A percentile compares a stretch with the other conserved stretches of the same genome.
These are phyloP conservation scores for Escallonia herrerae DNA, from an alignment of 129 eudicot genomes.

Conservation along the genomic window DNA sequence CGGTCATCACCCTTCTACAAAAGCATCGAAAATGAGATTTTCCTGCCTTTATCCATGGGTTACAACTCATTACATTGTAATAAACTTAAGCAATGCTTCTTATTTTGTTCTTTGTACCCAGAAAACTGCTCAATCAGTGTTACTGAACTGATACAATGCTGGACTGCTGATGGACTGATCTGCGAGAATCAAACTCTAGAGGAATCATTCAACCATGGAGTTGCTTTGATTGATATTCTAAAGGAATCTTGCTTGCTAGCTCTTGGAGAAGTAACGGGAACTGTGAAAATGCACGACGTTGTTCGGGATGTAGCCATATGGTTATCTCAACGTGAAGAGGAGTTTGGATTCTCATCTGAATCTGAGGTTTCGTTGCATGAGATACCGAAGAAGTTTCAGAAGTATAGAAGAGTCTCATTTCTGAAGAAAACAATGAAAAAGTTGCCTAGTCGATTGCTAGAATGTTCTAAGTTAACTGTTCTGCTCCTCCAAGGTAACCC, in stretches of 20 bases:
- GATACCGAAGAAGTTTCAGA: constrained; percentile 13
- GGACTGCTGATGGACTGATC: constrained; percentile 31
- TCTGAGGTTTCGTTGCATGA: constrained; percentile 4
- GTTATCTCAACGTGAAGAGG: constrained; percentile 15
- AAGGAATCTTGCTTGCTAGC: constrained; percentile 30
- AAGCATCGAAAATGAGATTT: constrained; percentile 18
- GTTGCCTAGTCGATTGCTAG: constrained; percentile 9
- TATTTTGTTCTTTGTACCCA: constrained; percentile 31
- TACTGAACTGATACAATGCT: constrained; percentile 22
- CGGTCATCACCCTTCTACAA: constrained; percentile 23
- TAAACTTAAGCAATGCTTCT: constrained; percentile 25
- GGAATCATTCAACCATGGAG: constrained; percentile 14
- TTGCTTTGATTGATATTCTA: constrained; percentile 16
- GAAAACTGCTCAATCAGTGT: constrained; percentile 20
- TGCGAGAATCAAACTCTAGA: constrained; percentile 9
- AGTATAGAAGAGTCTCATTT: constrained; percentile 26
- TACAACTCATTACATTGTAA: constrained; percentile 17
- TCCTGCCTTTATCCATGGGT: constrained; percentile 16
- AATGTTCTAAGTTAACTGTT: constrained; percentile 13
- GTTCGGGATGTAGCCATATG: constrained; percentile 24
- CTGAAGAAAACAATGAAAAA: constrained; percentile 13
- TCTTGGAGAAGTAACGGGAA: constrained; percentile 18
- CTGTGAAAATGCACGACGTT: constrained; percentile 28
- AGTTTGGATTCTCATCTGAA: constrained; percentile 13
- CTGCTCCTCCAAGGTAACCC: constrained; percentile 33